phyloP scores from a whole-genome alignment of 352 stramenopile species.

The Pythium folliculosum region DNA sequence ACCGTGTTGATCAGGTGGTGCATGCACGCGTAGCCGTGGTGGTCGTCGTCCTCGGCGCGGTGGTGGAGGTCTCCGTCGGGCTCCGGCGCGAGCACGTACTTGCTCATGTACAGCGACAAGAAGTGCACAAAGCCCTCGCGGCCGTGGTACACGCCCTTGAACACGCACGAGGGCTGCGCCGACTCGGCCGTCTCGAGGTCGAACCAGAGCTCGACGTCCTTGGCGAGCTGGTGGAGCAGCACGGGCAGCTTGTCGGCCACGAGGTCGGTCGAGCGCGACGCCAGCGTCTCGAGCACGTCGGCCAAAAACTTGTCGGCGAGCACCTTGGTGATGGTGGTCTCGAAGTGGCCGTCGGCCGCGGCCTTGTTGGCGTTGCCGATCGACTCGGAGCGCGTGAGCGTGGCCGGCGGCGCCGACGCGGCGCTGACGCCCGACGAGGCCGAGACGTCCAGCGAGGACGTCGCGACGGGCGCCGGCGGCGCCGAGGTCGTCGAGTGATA shows the following conservation, averaged over 20 bases:
- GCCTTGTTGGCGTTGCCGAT: slow-evolving; percentile 6
- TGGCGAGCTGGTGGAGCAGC: slow-evolving; percentile 82
- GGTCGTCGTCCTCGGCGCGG: slow-evolving; percentile 71
- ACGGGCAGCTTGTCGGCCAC: slow-evolving; percentile 60
- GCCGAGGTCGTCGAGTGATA: neutral
- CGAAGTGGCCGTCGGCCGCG: slow-evolving; percentile 13
- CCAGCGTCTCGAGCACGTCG: slow-evolving; percentile 62
- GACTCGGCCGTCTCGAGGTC: slow-evolving; percentile 79
- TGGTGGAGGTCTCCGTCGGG: slow-evolving; percentile 49
- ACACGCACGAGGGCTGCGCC: slow-evolving; percentile 77
- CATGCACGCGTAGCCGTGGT: slow-evolving; percentile 65
- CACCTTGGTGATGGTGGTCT: slow-evolving; percentile 68
- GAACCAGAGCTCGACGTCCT: slow-evolving; percentile 84
- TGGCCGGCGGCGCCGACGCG: slow-evolving; percentile 24
- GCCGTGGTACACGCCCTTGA: slow-evolving; percentile 87
- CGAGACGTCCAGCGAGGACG: neutral
- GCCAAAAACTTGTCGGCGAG: slow-evolving; percentile 71
- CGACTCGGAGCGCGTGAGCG: slow-evolving; percentile 13
- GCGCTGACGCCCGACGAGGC: slow-evolving; percentile 40
- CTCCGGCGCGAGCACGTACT: slow-evolving; percentile 70
- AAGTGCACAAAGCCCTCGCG: slow-evolving; percentile 88
- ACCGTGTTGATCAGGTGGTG: slow-evolving; percentile 75
- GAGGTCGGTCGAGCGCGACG: slow-evolving; percentile 36
- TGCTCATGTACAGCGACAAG: slow-evolving; percentile 74
- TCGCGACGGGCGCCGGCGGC: neutral